Conservation (phyloP, 1,284 basidiomycete species). For the Trichosporon sp. region DNA sequence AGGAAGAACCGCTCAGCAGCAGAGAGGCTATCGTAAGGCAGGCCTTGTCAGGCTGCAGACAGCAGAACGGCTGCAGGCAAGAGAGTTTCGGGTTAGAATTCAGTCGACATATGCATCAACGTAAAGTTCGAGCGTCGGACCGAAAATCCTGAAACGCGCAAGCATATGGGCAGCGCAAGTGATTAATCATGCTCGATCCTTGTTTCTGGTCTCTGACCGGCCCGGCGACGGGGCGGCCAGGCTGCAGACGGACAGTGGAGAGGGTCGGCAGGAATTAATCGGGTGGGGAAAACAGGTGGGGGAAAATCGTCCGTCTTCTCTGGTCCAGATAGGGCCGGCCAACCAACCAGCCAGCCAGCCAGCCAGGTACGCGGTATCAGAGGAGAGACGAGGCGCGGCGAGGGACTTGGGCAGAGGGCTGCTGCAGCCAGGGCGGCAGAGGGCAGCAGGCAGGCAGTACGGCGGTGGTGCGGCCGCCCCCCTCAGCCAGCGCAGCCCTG, state of each 20-base stretch:
- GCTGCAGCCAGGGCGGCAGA: not conserved
- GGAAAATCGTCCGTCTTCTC: not conserved
- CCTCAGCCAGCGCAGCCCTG: not conserved
- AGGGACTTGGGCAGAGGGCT: not conserved
- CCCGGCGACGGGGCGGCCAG: not conserved
- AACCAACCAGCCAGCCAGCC: no score
- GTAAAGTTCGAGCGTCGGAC: constrained; percentile 1
- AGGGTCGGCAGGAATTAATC: not conserved
- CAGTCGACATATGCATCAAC: not conserved
- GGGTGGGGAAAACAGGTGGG: not conserved
- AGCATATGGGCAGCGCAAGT: not conserved
- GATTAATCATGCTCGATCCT: not conserved
- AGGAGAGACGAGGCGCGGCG: not conserved
- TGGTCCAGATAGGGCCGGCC: not conserved
- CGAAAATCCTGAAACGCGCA: constrained; percentile 2
- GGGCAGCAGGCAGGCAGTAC: not conserved
- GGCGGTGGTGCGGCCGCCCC: not conserved
- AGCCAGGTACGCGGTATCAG: not conserved
- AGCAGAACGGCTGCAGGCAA: not conserved
- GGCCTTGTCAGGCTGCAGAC: no score
- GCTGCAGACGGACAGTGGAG: not conserved
- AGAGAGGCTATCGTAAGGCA: not conserved
- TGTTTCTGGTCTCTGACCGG: not conserved
- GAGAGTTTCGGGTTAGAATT: not conserved
- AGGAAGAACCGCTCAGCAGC: not conserved